These are phyloP conservation scores for Salix arbutifolia DNA, from an alignment of 345 rosid genomes.

Conservation along the genomic window DNA sequence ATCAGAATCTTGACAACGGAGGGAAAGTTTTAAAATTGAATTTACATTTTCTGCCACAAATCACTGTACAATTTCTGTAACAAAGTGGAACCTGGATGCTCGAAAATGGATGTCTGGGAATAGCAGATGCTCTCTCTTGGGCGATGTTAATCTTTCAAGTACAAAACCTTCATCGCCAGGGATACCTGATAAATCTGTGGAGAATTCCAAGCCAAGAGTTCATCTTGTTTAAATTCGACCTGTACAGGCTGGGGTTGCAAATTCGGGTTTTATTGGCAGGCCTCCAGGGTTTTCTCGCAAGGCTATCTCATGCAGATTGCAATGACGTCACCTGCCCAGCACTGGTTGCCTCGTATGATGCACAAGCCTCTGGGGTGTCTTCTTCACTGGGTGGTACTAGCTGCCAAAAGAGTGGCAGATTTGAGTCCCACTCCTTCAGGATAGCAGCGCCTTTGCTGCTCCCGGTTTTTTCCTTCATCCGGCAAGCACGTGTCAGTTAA, in stretches of 20 bases:
- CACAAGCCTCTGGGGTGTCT: conserved; percentile 95
- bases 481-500: background rate
- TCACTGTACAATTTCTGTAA: conserved; percentile 26
- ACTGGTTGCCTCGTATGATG: conserved; percentile 58
- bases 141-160: background rate
- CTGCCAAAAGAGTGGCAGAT: conserved; percentile 87
- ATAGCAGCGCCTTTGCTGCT: conserved; percentile 72
- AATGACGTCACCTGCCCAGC: conserved; percentile 63
- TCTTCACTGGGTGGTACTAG: conserved; percentile 99
- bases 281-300: background rate
- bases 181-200: too few species aligned
- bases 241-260: conserved; percentile 22
- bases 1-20: background rate
- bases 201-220: conserved; percentile 1
- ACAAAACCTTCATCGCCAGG: background rate
- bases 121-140: background rate
- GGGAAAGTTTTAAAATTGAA: conserved; percentile 4
- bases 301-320: conserved; percentile 56
- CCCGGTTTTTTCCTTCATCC: conserved; percentile 82
- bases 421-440: conserved; percentile 77
- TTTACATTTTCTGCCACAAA: conserved; percentile 29
- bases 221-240: conserved; percentile 10
- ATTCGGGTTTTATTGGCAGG: background rate
- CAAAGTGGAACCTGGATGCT: conserved; percentile 6
- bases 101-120: conserved; percentile 3